A percentile compares a stretch with the other conserved stretches of the same genome.
Conservation (phyloP, 345 rosid genomes). For the Rhodamnia rubescens region DNA sequence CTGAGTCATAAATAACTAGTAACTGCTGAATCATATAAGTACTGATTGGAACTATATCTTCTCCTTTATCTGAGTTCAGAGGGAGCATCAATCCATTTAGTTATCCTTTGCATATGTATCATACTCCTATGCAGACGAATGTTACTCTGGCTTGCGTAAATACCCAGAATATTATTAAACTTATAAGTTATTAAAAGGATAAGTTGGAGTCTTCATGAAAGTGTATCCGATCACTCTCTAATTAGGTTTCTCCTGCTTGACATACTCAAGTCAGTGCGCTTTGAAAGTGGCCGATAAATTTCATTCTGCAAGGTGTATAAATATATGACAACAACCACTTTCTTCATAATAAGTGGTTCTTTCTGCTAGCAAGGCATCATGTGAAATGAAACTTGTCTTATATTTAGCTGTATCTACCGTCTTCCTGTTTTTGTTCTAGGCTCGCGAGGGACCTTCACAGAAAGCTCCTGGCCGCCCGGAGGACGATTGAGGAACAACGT, state of each 20-base stretch:
- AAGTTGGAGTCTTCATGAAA: neutral
- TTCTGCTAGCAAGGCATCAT: neutral
- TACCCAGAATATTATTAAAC: neutral
- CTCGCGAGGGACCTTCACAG: slow-evolving; percentile 50
- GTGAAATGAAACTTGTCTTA: neutral
- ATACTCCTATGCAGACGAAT: neutral
- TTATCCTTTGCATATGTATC: neutral
- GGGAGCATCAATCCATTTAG: neutral
- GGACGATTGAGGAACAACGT: slow-evolving; percentile 45
- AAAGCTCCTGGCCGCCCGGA: slow-evolving; percentile 31
- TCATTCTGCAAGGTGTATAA: neutral
- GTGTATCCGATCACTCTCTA: neutral
- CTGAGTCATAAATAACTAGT: neutral
- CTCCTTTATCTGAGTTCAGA: neutral
- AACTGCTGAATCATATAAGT: neutral
- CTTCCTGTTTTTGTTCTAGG: slow-evolving; percentile 23
- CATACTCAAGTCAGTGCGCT: neutral
- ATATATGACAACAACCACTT: neutral
- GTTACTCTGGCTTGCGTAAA: neutral
- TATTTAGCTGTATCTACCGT: neutral
- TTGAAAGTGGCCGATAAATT: neutral
- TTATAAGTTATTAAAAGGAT: neutral
- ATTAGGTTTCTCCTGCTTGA: neutral
- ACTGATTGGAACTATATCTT: neutral
- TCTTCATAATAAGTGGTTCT: neutral